Evolutionary conservation across 2,329 filamentous ascomycete species (phyloP).

Genomic region (Botrytis aclada): DNA sequence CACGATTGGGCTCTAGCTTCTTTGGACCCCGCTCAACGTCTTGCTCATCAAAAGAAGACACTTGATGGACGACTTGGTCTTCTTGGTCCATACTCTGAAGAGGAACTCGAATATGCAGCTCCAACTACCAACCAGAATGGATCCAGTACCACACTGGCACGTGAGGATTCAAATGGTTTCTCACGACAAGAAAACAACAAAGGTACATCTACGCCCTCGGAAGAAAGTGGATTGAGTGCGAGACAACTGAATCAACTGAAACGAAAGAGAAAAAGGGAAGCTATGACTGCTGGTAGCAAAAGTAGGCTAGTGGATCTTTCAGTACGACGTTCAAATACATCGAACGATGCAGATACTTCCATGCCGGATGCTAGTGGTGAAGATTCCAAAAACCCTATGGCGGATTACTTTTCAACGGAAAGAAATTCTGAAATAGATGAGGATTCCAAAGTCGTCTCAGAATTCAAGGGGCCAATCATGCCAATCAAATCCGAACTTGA

Average conservation of each 20-base stretch:
- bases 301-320: conserved; percentile 86
- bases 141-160: conserved; percentile 23
- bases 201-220: conserved; percentile 40
- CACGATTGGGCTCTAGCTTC: conserved; percentile 81
- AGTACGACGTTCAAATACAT: conserved; percentile 46
- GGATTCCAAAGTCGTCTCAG: conserved; percentile 85
- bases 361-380: conserved; percentile 61
- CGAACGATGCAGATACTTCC: conserved; percentile 33
- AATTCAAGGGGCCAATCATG: conserved; percentile 83
- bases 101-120: conserved; percentile 70
- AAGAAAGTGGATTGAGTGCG: conserved; percentile 77
- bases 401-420: conserved; percentile 90
- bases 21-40: conserved; percentile 75
- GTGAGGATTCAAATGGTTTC: conserved; percentile 36
- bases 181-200: conserved; percentile 40
- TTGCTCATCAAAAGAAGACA: conserved; percentile 87
- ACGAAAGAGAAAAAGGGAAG: conserved; percentile 86
- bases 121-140: conserved; percentile 34
- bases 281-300: conserved; percentile 86
- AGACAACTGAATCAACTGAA: conserved; percentile 93
- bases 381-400: conserved; percentile 57
- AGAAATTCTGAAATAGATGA: conserved; percentile 76
- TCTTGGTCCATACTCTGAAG: conserved; percentile 78
- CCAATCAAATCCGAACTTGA: conserved; percentile 86
- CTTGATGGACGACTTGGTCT: conserved; percentile 78